Evolutionary conservation across 2,329 filamentous ascomycete species (phyloP).

Genomic region (Penicillium aurantiogriseum): DNA sequence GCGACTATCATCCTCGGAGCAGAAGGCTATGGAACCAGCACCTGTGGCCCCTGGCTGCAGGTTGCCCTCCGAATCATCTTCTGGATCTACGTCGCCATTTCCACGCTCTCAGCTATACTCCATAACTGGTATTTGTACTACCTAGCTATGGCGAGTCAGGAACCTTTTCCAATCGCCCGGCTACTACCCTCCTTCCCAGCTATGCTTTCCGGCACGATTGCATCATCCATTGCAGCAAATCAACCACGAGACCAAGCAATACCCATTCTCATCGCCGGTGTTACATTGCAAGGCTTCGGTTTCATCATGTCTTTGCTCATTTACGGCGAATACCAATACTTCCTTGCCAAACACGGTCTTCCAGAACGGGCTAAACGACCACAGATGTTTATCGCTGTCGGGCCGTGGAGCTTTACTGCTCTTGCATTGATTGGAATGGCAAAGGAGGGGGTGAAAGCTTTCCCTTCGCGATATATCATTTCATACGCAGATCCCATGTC

Average conservation of each 20-base stretch:
- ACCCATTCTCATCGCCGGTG: slow-evolving; percentile 45
- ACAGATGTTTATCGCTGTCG: slow-evolving; percentile 55
- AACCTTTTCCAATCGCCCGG: not conserved
- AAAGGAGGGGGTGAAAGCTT: slow-evolving; percentile 35
- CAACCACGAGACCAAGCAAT: slow-evolving; percentile 36
- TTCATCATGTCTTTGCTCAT: slow-evolving; percentile 47
- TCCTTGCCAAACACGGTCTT: slow-evolving; percentile 44
- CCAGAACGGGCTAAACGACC: slow-evolving; percentile 44
- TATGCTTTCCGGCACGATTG: slow-evolving; percentile 42
- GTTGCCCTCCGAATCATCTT: slow-evolving; percentile 61
- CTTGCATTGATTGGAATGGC: slow-evolving; percentile 51
- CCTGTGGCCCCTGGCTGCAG: slow-evolving; percentile 55
- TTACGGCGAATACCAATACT: slow-evolving; percentile 45
- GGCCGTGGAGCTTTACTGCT: slow-evolving; percentile 46
- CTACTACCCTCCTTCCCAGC: slow-evolving; percentile 18
- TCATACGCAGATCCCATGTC: not conserved
- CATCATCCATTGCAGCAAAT: slow-evolving; percentile 30
- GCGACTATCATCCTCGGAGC: slow-evolving; percentile 65
- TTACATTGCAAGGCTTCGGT: slow-evolving; percentile 48
- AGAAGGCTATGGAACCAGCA: slow-evolving; percentile 60
- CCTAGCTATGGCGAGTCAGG: not conserved
- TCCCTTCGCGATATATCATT: slow-evolving; percentile 32
- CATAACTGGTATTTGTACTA: slow-evolving; percentile 2
- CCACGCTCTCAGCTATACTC: slow-evolving; percentile 10
- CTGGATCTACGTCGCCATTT: slow-evolving; percentile 63